These are phyloP conservation scores for Ambrosiella cleistominuta DNA, from an alignment of 2,329 filamentous ascomycete species.

Conservation along the genomic window DNA sequence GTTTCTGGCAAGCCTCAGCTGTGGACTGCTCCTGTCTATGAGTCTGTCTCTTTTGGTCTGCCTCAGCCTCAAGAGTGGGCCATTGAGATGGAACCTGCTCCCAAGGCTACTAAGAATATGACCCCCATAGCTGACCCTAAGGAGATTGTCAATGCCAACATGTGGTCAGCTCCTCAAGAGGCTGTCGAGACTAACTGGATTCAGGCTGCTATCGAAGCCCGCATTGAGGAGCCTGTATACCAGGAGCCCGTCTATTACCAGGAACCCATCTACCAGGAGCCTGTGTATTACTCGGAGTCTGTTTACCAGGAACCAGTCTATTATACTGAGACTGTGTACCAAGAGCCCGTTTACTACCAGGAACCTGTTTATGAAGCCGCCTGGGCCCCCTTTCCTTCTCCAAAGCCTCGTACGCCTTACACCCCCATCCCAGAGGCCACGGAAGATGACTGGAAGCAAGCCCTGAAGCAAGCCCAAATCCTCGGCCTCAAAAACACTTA, in stretches of 20 bases:
- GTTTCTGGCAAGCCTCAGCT: slow-evolving; percentile 3
- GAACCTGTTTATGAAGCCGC: slow-evolving; percentile 5
- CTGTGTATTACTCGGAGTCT: not conserved
- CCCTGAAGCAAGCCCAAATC: slow-evolving; percentile 17
- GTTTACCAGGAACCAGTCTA: not conserved
- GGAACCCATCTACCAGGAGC: not conserved
- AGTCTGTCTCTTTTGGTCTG: slow-evolving; percentile 14
- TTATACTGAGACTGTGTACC: not conserved
- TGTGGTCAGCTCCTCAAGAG: slow-evolving; percentile 18
- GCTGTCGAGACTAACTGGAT: slow-evolving; percentile 15
- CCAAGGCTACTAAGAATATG: not conserved
- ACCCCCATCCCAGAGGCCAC: slow-evolving; percentile 14
- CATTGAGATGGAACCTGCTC: not conserved
- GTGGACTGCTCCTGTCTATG: not conserved
- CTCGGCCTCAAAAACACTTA: not conserved
- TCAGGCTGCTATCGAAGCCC: slow-evolving; percentile 1
- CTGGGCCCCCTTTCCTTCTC: not conserved
- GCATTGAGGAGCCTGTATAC: not conserved
- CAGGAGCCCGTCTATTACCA: slow-evolving; percentile 4
- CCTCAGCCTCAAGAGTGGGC: slow-evolving; percentile 18
- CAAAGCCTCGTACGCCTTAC: not conserved
- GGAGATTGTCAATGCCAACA: slow-evolving; percentile 14
- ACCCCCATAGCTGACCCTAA: not conserved
- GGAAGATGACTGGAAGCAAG: slow-evolving; percentile 23
- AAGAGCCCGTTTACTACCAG: not conserved